Base-by-base conservation (phyloP, 2,329 filamentous ascomycete species). In the Ophiobolus disseminans region DNA sequence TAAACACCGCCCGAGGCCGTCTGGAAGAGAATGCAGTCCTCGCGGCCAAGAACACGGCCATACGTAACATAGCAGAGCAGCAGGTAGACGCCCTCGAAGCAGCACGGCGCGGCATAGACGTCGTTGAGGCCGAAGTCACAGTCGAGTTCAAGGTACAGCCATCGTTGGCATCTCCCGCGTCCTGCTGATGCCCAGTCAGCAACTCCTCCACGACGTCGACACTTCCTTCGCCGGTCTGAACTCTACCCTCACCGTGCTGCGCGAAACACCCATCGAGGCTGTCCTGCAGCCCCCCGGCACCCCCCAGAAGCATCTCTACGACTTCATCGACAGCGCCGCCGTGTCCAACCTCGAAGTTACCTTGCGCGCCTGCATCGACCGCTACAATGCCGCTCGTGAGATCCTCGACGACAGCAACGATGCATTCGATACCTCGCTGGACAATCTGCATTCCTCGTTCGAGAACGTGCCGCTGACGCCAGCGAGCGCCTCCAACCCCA, bases 1-100 rank as follows among this genome's bases (percentile, higher is more conserved):
- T 94, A 35, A 90, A 85, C 16, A 80, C 84, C 11, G 90, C 91
- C 4, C 87, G 91, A 25, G 78, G 81, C 23, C 83, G 90, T 25
- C 80, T 96, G 57, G 90, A 96, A 67, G 88, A 94, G 60, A 87
- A 86, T 38, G 86, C 90, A 43, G 80, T 92, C 8, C 80, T 95
- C 3, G 82, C 82, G 17, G 77, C 78, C 5, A 77, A 76, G 62
- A 80, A 77, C 61, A 64, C 69, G 1, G 75, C 75, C 46, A 69
- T 78, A 21, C 55, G 72, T 19, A 69, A 71, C 38, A 73, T 75
- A 11, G 64, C 79, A 23, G 70, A 76, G 20, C 73, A 77, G 45
- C 75, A 80, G 62, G 59, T 78, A 17, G 73, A 75, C 45, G 67
- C 70, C 1, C 62, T 80, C 22, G 68, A 75, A 32, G 74, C 74